phyloP scores from a whole-genome alignment of 106 monocot genomes.

The Iris macrosiphon region DNA sequence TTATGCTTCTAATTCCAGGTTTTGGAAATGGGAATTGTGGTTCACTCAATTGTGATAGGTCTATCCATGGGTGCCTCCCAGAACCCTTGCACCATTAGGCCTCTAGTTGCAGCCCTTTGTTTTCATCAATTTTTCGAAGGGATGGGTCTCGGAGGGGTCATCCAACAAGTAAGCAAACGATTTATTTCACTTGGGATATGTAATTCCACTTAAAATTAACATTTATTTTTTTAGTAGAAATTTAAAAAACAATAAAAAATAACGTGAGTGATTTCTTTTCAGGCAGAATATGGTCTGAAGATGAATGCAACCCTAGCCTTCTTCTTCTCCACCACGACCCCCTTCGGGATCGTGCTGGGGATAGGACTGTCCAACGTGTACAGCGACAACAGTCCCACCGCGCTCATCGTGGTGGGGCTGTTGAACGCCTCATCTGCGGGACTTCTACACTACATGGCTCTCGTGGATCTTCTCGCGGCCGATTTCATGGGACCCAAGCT shows the following conservation, averaged over 20 bases:
- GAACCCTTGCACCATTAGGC: conserved; percentile 55
- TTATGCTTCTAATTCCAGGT: too few species aligned
- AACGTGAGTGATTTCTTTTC: background rate
- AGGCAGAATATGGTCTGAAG: conserved; percentile 6
- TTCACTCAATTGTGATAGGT: conserved; percentile 77
- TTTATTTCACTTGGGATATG: too few species aligned
- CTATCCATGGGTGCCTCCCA: conserved; percentile 60
- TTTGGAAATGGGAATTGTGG: conserved; percentile 63
- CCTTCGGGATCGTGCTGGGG: conserved; percentile 8
- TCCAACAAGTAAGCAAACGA: conserved; percentile 60
- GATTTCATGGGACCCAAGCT: conserved; percentile 63
- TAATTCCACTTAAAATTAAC: too few species aligned
- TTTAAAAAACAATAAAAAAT: too few species aligned
- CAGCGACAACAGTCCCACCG: conserved; percentile 52
- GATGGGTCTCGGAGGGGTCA: conserved; percentile 75
- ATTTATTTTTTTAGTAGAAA: too few species aligned
- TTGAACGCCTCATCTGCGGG: conserved; percentile 63
- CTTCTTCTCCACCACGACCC: conserved; percentile 15
- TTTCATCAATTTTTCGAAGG: conserved; percentile 80
- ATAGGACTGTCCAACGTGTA: conserved; percentile 28
- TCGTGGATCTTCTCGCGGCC: conserved; percentile 60
- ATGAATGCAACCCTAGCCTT: conserved; percentile 9
- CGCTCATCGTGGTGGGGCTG: conserved; percentile 60
- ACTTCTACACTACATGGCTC: conserved; percentile 62
- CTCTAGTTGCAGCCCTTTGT: conserved; percentile 65